Conservation (phyloP, 2,329 filamentous ascomycete genomes). For the Coniella lustricola region DNA sequence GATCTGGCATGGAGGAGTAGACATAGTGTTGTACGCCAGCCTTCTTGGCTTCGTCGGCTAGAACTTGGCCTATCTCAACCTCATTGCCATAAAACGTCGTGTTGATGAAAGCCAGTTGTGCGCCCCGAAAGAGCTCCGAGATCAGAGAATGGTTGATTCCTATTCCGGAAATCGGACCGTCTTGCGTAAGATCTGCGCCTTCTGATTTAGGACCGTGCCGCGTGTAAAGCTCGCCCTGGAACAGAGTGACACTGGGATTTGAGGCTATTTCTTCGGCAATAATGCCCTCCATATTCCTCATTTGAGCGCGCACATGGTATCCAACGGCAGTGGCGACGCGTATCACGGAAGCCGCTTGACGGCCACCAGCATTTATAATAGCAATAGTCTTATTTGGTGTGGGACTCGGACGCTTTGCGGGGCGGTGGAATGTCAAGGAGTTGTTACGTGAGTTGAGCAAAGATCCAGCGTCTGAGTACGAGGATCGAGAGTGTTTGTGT, state of each 20-base stretch:
- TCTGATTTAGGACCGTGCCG: constrained; percentile 41
- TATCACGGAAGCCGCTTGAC: constrained; percentile 91
- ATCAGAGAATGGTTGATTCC: constrained; percentile 69
- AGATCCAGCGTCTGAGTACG: constrained; percentile 50
- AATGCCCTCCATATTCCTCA: constrained; percentile 78
- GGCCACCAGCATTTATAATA: constrained; percentile 91
- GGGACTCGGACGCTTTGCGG: constrained; percentile 51
- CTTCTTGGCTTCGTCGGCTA: constrained; percentile 83
- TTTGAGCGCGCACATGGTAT: constrained; percentile 86
- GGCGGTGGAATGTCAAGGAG: constrained; percentile 51
- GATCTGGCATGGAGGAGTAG: constrained; percentile 96
- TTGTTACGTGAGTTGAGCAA: constrained; percentile 52
- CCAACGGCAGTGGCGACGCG: constrained; percentile 90
- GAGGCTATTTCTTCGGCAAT: constrained; percentile 79
- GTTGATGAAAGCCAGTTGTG: constrained; percentile 92
- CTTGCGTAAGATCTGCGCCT: constrained; percentile 56
- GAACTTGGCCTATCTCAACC: constrained; percentile 75
- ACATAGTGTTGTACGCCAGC: constrained; percentile 84
- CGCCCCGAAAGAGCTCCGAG: constrained; percentile 70
- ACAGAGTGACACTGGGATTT: constrained; percentile 66
- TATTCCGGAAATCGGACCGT: constrained; percentile 54
- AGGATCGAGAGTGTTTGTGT: constrained; percentile 56
- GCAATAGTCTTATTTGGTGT: constrained; percentile 73
- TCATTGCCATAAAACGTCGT: constrained; percentile 97
- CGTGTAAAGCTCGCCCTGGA: constrained; percentile 58